Conservation (phyloP, 2,329 filamentous ascomycete genomes). For the Fusarium piperis region DNA sequence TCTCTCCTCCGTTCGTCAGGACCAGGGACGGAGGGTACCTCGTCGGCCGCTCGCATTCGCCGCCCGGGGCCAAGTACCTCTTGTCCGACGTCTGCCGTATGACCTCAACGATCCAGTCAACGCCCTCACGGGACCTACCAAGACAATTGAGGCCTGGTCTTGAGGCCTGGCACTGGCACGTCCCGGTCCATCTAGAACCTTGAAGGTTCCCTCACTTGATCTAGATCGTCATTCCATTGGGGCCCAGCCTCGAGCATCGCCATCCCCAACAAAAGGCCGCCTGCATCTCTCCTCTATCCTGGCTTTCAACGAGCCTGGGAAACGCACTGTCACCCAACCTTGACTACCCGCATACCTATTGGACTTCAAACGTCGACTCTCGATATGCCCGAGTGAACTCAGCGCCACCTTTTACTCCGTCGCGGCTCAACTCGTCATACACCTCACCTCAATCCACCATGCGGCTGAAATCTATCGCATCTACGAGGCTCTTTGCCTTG, state of each 20-base stretch:
- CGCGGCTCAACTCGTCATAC: neutral
- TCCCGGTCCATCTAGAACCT: neutral
- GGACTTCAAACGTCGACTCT: neutral
- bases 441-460: slow-evolving; percentile 12
- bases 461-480: neutral
- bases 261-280: slow-evolving; percentile 8
- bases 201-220: slow-evolving; percentile 19
- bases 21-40: slow-evolving; percentile 6
- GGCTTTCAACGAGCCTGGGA: neutral
- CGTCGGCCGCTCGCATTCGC: slow-evolving; percentile 1
- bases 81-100: slow-evolving; percentile 25
- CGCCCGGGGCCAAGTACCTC: slow-evolving; percentile 11
- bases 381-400: neutral
- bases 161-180: slow-evolving; percentile 2
- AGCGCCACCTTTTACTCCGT: neutral
- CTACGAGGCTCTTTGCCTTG: slow-evolving; percentile 19
- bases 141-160: slow-evolving; percentile 20
- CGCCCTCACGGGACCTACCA: slow-evolving; percentile 37
- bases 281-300: neutral
- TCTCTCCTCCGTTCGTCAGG: neutral
- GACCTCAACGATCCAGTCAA: slow-evolving; percentile 34
- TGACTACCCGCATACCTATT: neutral
- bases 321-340: neutral
- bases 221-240: slow-evolving; percentile 4
- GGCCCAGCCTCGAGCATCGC: neutral